These are phyloP conservation scores for Reutealis trisperma DNA, from an alignment of 345 rosid genomes.

Conservation along the genomic window DNA sequence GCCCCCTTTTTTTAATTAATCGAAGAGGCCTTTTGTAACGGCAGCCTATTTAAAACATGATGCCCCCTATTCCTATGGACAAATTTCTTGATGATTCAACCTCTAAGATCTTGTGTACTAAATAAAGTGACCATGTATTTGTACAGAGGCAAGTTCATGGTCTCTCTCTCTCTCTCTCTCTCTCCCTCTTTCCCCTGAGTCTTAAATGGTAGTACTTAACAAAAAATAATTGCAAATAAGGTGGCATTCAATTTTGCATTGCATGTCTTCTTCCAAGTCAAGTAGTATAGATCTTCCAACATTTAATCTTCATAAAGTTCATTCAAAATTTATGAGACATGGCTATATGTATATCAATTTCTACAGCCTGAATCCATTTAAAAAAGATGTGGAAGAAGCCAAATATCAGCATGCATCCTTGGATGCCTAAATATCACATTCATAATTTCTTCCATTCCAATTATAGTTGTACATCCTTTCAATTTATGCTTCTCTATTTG, in stretches of 20 bases:
- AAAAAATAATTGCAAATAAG: too few relatives aligned
- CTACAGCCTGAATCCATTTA: neutral
- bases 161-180: neutral
- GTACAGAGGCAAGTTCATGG: neutral
- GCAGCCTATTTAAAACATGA: too few relatives aligned
- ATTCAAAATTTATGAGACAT: neutral
- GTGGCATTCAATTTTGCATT: neutral
- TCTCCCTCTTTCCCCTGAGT: neutral
- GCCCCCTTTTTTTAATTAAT: neutral
- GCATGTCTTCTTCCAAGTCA: neutral
- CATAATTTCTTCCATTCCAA: neutral
- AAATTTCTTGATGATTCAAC: conserved; percentile 1
- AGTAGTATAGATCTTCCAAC: neutral
- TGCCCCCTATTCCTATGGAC: neutral
- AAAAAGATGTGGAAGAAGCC: neutral
- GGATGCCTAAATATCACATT: neutral
- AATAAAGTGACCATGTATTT: neutral
- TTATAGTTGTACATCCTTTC: neutral
- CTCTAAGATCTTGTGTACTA: neutral
- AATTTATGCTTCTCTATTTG: neutral
- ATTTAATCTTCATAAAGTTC: neutral
- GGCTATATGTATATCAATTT: neutral
- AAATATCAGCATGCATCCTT: neutral
- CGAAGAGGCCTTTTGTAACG: too few relatives aligned
- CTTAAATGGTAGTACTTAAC: too few relatives aligned